Conservation (phyloP, 108 stramenopile genomes). For the Cyclostephanos invisitatus region DNA sequence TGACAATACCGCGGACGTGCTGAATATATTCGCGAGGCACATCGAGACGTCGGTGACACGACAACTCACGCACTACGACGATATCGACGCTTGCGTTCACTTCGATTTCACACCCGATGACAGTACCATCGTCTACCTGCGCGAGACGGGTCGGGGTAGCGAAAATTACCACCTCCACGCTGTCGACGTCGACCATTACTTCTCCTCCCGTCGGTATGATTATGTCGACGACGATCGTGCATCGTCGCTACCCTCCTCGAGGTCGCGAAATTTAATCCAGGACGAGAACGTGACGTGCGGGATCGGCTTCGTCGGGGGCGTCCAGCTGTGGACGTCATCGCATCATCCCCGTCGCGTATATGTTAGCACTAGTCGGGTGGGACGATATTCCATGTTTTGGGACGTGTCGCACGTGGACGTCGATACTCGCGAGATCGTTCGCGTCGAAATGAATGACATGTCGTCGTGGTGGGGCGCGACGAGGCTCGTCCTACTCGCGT, state of each 20-base stretch:
- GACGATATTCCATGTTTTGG: conserved; percentile 26
- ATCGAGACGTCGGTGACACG: background rate
- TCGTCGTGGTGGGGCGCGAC: conserved; percentile 8
- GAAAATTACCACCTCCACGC: conserved; percentile 29
- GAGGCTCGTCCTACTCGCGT: background rate
- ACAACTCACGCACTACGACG: conserved; percentile 21
- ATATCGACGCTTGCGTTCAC: conserved; percentile 16
- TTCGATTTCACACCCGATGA: conserved; percentile 28
- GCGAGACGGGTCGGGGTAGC: conserved; percentile 26
- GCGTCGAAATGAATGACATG: conserved; percentile 31
- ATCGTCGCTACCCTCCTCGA: background rate
- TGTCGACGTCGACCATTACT: conserved; percentile 14
- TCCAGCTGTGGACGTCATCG: conserved; percentile 27
- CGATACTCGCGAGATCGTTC: conserved; percentile 11
- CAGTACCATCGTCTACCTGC: conserved; percentile 14
- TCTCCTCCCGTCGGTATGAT: background rate
- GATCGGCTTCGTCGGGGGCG: conserved; percentile 30
- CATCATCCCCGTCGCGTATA: conserved; percentile 6
- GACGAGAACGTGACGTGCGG: conserved; percentile 18
- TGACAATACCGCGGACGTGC: too few species aligned
- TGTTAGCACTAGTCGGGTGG: conserved; percentile 18
- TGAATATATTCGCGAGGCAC: conserved; percentile 16
- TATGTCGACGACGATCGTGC: background rate
- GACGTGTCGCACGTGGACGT: conserved; percentile 21
- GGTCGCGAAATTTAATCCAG: conserved; percentile 17